Conservation (phyloP, 805 yeast genomes). For the Spathaspora boniae region DNA sequence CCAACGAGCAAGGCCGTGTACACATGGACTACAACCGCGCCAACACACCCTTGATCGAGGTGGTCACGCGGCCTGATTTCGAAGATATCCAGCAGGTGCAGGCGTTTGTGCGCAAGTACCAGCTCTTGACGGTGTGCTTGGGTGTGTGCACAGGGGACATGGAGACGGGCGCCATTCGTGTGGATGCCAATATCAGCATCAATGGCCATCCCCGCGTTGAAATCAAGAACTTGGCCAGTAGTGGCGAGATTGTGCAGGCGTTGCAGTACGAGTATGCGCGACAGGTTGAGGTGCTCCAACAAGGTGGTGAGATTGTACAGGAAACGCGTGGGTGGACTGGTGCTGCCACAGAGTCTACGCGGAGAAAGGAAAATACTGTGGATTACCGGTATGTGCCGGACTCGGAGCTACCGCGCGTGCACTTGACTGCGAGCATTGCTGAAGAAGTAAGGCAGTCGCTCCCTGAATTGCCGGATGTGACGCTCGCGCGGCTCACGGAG, state of each 20-base stretch:
- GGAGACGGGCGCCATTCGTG: slow-evolving; percentile 93
- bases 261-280: slow-evolving; percentile 68
- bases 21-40: slow-evolving; percentile 73
- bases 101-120: slow-evolving; percentile 78
- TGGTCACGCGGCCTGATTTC: slow-evolving; percentile 90
- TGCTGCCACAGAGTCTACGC: slow-evolving; percentile 54
- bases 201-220: slow-evolving; percentile 74
- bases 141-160: slow-evolving; percentile 84
- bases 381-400: slow-evolving; percentile 96
- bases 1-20: slow-evolving; percentile 31
- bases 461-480: slow-evolving; percentile 63
- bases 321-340: slow-evolving; percentile 97
- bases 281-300: slow-evolving; percentile 51
- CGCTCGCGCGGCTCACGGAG: slow-evolving; percentile 39
- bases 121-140: slow-evolving; percentile 61
- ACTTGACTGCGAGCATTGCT: slow-evolving; percentile 42
- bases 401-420: slow-evolving; percentile 71
- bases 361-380: slow-evolving; percentile 75
- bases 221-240: slow-evolving; percentile 82
- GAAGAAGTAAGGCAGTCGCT: slow-evolving; percentile 38
- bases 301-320: slow-evolving; percentile 25
- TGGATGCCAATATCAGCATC: slow-evolving; percentile 90
- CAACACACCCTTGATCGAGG: slow-evolving; percentile 81
- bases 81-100: slow-evolving; percentile 61
- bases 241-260: slow-evolving; percentile 76